Base-by-base conservation (phyloP, 1,139 yeast species). In the Spathaspora sp. region DNA sequence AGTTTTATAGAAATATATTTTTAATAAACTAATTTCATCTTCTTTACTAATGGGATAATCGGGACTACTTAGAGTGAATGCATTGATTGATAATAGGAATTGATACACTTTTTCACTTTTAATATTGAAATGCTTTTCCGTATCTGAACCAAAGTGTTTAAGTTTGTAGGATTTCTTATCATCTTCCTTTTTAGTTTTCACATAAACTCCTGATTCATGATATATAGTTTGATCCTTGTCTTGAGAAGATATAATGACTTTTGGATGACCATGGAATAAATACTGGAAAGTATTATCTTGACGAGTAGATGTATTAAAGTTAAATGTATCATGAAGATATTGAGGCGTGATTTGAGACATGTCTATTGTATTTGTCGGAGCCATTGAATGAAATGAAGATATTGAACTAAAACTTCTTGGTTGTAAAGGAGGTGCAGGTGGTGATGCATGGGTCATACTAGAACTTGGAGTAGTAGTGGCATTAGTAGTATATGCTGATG, bases 31-130 rank as follows among this genome's bases (percentile, higher is more conserved):
- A 3, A 38, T 49, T 24, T 59, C 57, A 42, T 70, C 68, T 4
- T 49, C 47, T 8, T 48, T 41, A 9, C 55, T 49, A 27, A 71
- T 57, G 8, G 55, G 59, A 42, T 54, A 64, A 24, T 56, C 58
- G 0, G 60, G 56, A 27, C 62, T 58, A n/a, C 61, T 51, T 18
- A 71, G 51, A 2, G 73, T 67, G 49, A 71, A 70, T 7, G 72
- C 76, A 49, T 67, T 49, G 26, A 70, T 64, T 4, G 58, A 47
- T 11, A 56, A 48, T 29, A 70, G 52, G 39, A 59, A 61, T 10
- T 58, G 49, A 47, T 57, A 64, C 18, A 54, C 50, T 10, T 51
- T 52, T 25, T 39, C 41, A 43, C 52, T 55, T 38, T 51, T 51
- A 20, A 63, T 54, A 44, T 56, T 54, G 47, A 47, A 51, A 45